A percentile compares a stretch with the other conserved stretches of the same genome.
These are phyloP conservation scores for Auricularia heimuer DNA, from an alignment of 768 basidiomycete species.

Conservation along the genomic window DNA sequence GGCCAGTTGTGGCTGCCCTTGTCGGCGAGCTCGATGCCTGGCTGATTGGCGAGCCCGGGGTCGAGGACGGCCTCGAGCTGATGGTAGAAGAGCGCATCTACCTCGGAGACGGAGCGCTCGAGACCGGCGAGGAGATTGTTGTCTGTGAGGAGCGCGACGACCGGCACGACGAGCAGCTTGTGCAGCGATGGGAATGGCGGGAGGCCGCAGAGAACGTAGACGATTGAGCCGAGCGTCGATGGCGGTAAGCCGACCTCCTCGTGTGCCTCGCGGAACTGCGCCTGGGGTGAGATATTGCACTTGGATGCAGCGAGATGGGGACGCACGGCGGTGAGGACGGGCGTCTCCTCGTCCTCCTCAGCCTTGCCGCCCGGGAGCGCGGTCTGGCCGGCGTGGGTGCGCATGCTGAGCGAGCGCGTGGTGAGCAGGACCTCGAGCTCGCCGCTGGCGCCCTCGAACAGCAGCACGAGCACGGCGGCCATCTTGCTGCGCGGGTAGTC, in stretches of 20 bases:
- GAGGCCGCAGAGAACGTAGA: constrained; percentile 54
- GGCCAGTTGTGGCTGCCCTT: constrained; percentile 68
- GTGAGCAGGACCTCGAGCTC: constrained; percentile 71
- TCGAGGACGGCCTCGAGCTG: constrained; percentile 67
- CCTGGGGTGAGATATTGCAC: neutral
- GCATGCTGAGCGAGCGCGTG: constrained; percentile 66
- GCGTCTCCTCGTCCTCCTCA: constrained; percentile 53
- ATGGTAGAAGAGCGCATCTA: constrained; percentile 71
- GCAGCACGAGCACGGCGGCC: constrained; percentile 69
- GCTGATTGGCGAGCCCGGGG: constrained; percentile 36
- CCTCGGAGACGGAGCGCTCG: constrained; percentile 53
- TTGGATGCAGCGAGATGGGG: too few relatives aligned
- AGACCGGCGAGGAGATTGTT: constrained; percentile 41
- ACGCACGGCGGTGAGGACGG: constrained; percentile 69
- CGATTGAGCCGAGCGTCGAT: constrained; percentile 46
- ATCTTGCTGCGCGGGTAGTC: constrained; percentile 33
- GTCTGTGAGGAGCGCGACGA: constrained; percentile 60
- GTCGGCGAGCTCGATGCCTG: constrained; percentile 36
- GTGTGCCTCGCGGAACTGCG: constrained; percentile 68
- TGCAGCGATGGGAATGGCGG: constrained; percentile 46
- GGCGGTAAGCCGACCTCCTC: constrained; percentile 72
- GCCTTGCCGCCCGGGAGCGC: constrained; percentile 76
- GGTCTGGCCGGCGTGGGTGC: constrained; percentile 73
- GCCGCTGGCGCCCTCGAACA: constrained; percentile 57
- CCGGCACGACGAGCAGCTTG: constrained; percentile 65